These are phyloP conservation scores for Serendipita sp. DNA, from an alignment of 768 basidiomycete species.

Conservation along the genomic window DNA sequence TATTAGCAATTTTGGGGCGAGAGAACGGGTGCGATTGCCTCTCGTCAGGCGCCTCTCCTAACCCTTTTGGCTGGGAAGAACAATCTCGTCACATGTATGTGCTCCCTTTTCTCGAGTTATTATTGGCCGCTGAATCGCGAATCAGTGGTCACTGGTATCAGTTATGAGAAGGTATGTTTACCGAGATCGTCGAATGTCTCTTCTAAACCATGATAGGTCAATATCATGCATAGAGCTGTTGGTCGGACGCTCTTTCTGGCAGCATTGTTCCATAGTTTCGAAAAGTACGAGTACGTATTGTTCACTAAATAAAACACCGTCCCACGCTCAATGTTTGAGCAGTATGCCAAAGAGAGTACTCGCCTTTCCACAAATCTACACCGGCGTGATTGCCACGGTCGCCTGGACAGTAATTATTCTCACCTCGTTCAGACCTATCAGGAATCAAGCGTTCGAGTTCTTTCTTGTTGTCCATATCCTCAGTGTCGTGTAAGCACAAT, in stretches of 20 bases:
- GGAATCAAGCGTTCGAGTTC: slow-evolving; percentile 31
- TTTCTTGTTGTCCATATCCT: slow-evolving; percentile 36
- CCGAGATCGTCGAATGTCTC: too few relatives aligned
- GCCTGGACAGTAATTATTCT: slow-evolving; percentile 20
- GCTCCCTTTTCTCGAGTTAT: neutral
- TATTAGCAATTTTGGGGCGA: slow-evolving; percentile 17
- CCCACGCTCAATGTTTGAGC: neutral
- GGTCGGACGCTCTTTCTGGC: slow-evolving; percentile 32
- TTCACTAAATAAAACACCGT: neutral
- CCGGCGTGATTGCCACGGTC: slow-evolving; percentile 23
- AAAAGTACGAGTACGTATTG: slow-evolving; percentile 23
- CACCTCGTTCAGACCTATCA: slow-evolving; percentile 32
- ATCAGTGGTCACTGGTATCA: slow-evolving; percentile 36
- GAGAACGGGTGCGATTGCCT: slow-evolving; percentile 28
- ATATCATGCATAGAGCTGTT: slow-evolving; percentile 33
- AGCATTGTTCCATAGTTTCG: slow-evolving; percentile 31
- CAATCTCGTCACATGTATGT: slow-evolving; percentile 28
- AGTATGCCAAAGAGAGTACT: neutral
- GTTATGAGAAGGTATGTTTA: slow-evolving; percentile 27
- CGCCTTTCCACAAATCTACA: neutral
- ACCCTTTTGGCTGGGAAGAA: slow-evolving; percentile 45
- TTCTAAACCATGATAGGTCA: slow-evolving; percentile 18
- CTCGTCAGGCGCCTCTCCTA: slow-evolving; percentile 37
- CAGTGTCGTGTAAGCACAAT: slow-evolving; percentile 22
- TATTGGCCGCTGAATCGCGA: neutral